Base-by-base conservation (phyloP, 495 filamentous ascomycete species). In the Penicillium lagena region DNA sequence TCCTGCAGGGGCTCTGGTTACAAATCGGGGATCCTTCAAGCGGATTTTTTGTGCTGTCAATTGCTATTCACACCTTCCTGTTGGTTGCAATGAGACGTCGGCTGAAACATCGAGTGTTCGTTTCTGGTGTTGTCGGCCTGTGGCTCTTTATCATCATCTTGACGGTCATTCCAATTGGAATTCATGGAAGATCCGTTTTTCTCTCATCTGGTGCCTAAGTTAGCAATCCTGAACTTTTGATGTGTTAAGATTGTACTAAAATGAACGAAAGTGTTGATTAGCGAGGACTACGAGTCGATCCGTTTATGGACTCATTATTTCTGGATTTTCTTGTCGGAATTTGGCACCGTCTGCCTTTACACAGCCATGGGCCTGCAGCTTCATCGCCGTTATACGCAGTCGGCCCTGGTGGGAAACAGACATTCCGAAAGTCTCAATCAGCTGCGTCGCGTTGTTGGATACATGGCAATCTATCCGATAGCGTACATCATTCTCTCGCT, bases 291-390 rank as follows among this genome's bases (percentile, higher is more conserved):
- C 60, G 73, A 80, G 44, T 51, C 59, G 7, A 67, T 80, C 35
- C 85, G 85, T 50, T 74, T 90, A 1, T 79, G 76, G 70, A 75
- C 83, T 13, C 86, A 90, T 52, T 90, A 90, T 54, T 72, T 89
- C 50, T 90, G 82, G 77, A 86, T 89, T 62, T 88, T 89, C 65
- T 61, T 88, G 36, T 68, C 77, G 40, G 77, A 88, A 48, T 77
- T 82, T 51, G 56, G 79, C 15, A 86, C 82, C 9, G 72, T 81
- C 39, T 45, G 69, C 34, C 71, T 89, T 11, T 90, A 90, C 62
- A 66, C 67, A 1, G 60, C 81, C 45, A 79, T 86, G 58, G 85
- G 77, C 62, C 51, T 85, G 45, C 74, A 71, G 45, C 73, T 88
- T 2, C 71, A 70, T 38, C 71, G 66, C 28, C 60, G 59, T 33